A percentile compares a stretch with the other conserved stretches of the same genome.
These are phyloP conservation scores for Cucurbitaria berberidis DNA, from an alignment of 2,329 filamentous ascomycete genomes.

Conservation along the genomic window DNA sequence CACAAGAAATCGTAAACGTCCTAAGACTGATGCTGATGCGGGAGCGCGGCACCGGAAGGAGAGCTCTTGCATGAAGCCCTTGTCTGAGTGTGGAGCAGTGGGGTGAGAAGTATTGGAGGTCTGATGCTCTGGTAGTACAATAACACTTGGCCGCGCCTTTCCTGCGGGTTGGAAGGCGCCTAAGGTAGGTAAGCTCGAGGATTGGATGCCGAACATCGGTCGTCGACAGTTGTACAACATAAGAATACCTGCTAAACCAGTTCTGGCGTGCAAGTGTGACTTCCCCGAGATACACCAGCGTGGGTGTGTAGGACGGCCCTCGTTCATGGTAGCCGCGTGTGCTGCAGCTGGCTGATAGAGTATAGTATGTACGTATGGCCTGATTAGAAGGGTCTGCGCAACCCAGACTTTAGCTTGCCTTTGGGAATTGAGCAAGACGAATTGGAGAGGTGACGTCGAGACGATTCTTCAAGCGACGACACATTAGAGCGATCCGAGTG, in stretches of 20 bases:
- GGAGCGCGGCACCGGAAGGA: slow-evolving; percentile 1
- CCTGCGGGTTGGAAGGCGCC: background rate
- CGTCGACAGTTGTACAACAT: background rate
- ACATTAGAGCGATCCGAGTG: too few relatives aligned
- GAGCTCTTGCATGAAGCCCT: background rate
- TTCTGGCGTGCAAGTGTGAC: background rate
- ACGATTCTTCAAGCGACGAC: too few relatives aligned
- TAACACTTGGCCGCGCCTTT: background rate
- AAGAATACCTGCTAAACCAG: background rate
- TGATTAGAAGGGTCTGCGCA: background rate
- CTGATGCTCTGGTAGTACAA: background rate
- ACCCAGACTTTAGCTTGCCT: background rate
- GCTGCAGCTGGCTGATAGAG: background rate
- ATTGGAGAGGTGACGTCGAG: background rate
- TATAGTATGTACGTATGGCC: too few relatives aligned
- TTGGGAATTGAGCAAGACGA: background rate
- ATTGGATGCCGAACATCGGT: background rate
- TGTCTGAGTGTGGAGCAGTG: background rate
- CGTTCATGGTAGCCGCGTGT: background rate
- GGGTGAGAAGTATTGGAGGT: background rate
- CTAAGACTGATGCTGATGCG: background rate
- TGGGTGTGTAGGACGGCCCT: background rate
- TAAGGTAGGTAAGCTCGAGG: background rate
- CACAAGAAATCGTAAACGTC: background rate
- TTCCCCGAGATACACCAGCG: background rate